Conservation (phyloP, 768 basidiomycete genomes). For the Glaciozyma antarctica region DNA sequence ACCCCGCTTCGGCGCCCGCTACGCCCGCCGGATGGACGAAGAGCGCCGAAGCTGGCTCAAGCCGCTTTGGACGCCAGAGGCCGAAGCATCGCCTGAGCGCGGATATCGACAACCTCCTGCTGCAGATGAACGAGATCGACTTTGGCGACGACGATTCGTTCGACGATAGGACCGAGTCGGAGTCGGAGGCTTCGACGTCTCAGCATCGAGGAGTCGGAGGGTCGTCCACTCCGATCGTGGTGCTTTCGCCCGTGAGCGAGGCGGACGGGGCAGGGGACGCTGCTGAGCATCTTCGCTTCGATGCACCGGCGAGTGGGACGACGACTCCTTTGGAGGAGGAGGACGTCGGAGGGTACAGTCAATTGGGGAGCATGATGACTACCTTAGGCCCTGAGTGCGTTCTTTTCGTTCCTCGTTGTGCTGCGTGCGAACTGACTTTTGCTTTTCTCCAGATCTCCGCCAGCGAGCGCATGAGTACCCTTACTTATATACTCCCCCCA, state of each 20-base stretch:
- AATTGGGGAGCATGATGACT: not conserved
- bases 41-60: not conserved
- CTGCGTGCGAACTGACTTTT: too few relatives aligned
- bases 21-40: conserved; percentile 23
- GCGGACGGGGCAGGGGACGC: not conserved
- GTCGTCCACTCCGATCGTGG: not conserved
- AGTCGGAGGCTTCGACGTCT: not conserved
- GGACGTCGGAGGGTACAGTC: not conserved
- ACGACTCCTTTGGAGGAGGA: not conserved
- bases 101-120: conserved; percentile 24
- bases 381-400: too few relatives aligned
- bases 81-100: conserved; percentile 12
- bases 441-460: too few relatives aligned
- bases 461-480: too few relatives aligned
- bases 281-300: not conserved
- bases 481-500: too few relatives aligned
- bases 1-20: conserved; percentile 23
- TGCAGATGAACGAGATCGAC: conserved; percentile 27
- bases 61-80: not conserved
- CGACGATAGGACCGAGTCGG: not conserved
- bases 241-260: not conserved
- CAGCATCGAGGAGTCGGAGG: not conserved
- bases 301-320: not conserved
- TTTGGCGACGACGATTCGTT: conserved; percentile 7
- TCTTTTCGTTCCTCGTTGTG: too few relatives aligned